phyloP scores from a whole-genome alignment of 148 eudicot genomes.

The Fagopyrum esculentum region DNA sequence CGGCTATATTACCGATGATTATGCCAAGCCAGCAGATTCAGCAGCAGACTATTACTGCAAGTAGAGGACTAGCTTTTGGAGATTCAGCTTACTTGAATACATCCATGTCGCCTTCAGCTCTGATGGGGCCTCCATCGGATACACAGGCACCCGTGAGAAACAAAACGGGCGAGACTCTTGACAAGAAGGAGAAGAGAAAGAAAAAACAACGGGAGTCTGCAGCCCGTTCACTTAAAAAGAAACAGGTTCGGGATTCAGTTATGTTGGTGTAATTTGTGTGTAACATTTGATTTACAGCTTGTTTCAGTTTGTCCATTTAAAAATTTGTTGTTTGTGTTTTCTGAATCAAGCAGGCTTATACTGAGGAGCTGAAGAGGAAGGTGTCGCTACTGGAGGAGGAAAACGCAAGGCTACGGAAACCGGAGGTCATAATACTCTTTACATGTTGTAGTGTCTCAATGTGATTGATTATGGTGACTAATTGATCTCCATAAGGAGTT shows the following conservation, averaged over 20 bases:
- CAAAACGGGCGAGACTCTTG: conserved; percentile 66
- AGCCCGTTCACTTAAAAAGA: conserved; percentile 93
- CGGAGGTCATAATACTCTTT: conserved; percentile 35
- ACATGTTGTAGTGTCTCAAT: no score
- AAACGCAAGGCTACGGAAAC: conserved; percentile 68
- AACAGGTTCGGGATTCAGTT: conserved; percentile 48
- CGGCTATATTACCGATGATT: no score
- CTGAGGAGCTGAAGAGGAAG: conserved; percentile 89
- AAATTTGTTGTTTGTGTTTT: conserved; percentile 10
- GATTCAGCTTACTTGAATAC: no score
- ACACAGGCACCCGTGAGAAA: conserved; percentile 70
- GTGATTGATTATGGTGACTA: no score
- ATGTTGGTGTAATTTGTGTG: background rate
- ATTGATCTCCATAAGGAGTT: no score
- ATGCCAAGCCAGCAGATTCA: no score
- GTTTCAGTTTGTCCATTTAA: background rate
- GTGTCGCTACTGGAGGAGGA: conserved; percentile 87
- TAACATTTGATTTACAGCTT: background rate
- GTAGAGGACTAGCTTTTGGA: no score
- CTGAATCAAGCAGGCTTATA: conserved; percentile 59
- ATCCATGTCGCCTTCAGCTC: no score
- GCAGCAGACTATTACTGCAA: no score
- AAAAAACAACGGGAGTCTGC: conserved; percentile 96
- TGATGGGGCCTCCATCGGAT: conserved; percentile 18
- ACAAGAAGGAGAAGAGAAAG: conserved; percentile 97